phyloP scores from a whole-genome alignment of 2,329 filamentous ascomycete species.

The Fusarium heterosporum region DNA sequence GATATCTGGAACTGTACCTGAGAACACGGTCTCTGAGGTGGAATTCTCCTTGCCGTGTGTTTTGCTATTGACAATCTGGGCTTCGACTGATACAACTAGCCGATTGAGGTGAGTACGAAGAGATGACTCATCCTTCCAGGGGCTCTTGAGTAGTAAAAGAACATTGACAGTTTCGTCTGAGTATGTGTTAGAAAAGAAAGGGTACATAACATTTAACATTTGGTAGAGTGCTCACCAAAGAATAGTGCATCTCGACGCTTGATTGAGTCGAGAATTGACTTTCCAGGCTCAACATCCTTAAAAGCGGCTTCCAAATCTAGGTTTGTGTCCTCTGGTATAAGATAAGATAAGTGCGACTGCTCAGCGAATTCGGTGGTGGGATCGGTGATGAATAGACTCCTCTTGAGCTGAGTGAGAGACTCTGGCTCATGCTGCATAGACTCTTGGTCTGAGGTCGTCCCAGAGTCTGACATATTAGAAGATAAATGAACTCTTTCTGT shows the following conservation, averaged over 20 bases:
- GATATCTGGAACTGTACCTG: constrained; percentile 62
- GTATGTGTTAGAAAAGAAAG: constrained; percentile 28
- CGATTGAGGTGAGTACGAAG: constrained; percentile 70
- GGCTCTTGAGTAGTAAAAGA: constrained; percentile 75
- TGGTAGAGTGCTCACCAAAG: constrained; percentile 69
- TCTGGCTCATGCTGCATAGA: constrained; percentile 39
- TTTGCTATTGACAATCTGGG: constrained; percentile 70
- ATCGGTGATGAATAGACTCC: constrained; percentile 42
- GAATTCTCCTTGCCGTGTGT: constrained; percentile 60
- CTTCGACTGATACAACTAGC: constrained; percentile 75
- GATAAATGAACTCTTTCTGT: background rate
- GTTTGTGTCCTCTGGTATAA: constrained; percentile 68
- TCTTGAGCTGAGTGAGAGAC: constrained; percentile 39
- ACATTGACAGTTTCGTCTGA: constrained; percentile 80
- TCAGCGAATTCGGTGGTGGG: constrained; percentile 61
- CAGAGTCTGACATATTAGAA: constrained; percentile 39
- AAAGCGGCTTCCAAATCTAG: constrained; percentile 66
- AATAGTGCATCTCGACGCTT: constrained; percentile 73
- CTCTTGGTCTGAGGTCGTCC: constrained; percentile 33
- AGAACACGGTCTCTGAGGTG: constrained; percentile 70
- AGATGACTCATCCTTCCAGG: constrained; percentile 66
- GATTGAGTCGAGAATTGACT: constrained; percentile 67
- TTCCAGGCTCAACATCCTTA: constrained; percentile 56
- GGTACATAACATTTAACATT: constrained; percentile 54
- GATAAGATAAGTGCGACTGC: constrained; percentile 69